phyloP scores from a whole-genome alignment of 495 filamentous ascomycete genomes.

The Podospora tetraspora region DNA sequence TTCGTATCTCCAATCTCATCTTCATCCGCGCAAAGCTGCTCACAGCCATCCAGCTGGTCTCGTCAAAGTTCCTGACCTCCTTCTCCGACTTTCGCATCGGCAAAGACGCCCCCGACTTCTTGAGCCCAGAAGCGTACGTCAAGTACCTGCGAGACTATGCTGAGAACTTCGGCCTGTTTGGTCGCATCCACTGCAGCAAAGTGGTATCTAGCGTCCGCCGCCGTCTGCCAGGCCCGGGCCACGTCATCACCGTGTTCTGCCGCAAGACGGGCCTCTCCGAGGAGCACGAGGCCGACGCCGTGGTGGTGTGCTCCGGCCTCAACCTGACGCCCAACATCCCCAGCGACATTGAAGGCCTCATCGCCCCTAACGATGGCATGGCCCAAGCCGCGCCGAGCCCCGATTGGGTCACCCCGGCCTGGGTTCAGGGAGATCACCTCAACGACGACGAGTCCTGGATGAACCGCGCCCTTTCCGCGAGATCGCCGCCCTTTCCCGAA shows the following conservation, averaged over 20 bases:
- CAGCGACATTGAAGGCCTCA: neutral
- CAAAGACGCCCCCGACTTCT: conserved; percentile 26
- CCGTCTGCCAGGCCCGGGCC: conserved; percentile 11
- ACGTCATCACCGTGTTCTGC: conserved; percentile 19
- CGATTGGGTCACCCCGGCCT: neutral
- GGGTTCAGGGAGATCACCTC: neutral
- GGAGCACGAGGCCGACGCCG: conserved; percentile 27
- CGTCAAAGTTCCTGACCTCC: conserved; percentile 31
- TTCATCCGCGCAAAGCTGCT: neutral
- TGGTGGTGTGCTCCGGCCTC: conserved; percentile 36
- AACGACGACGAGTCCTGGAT: neutral
- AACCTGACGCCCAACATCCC: conserved; percentile 34
- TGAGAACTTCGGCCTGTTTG: neutral
- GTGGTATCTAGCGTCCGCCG: conserved; percentile 3
- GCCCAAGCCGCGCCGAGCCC: neutral
- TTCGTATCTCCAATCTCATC: neutral
- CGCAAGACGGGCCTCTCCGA: neutral
- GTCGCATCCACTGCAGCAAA: conserved; percentile 5
- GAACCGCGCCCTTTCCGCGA: neutral
- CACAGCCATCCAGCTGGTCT: conserved; percentile 24
- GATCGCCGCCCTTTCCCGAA: neutral
- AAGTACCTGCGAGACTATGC: conserved; percentile 22
- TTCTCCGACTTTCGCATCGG: conserved; percentile 31
- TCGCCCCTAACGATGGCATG: neutral
- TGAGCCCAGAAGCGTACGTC: conserved; percentile 21